Conservation (phyloP, 1,139 yeast genomes). For the Candida mesenterica region DNA sequence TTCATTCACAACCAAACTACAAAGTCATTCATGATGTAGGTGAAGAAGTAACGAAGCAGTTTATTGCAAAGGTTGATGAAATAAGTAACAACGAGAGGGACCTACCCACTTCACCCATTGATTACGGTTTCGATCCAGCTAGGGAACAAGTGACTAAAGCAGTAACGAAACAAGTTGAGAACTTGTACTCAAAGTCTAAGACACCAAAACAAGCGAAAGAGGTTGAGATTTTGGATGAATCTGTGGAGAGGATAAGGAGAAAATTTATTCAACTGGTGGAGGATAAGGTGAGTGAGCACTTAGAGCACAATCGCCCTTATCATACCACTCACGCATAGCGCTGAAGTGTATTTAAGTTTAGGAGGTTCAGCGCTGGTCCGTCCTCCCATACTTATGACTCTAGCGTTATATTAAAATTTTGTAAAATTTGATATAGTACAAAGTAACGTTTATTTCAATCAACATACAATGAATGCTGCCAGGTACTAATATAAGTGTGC, state of each 20-base stretch:
- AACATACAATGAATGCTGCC: too few species aligned
- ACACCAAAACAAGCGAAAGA: slow-evolving; percentile 4
- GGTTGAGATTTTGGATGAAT: slow-evolving; percentile 11
- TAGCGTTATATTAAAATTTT: too few species aligned
- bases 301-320: slow-evolving; percentile 1
- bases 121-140: slow-evolving; percentile 21
- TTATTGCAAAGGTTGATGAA: slow-evolving; percentile 24
- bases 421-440: too few species aligned
- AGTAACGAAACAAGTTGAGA: slow-evolving; percentile 23
- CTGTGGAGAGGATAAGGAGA: slow-evolving; percentile 18
- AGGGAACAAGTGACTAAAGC: slow-evolving; percentile 22
- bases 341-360: background rate
- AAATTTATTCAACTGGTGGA: slow-evolving; percentile 23
- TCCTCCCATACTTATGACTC: too few species aligned
- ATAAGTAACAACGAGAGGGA: slow-evolving; percentile 8
- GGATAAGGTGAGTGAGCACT: slow-evolving; percentile 18
- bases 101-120: too few species aligned
- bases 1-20: slow-evolving; percentile 11
- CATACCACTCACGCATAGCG: background rate
- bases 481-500: too few species aligned
- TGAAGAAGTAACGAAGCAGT: slow-evolving; percentile 24
- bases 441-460: too few species aligned
- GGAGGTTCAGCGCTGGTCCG: too few species aligned
- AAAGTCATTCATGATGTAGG: slow-evolving; percentile 25
- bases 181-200: slow-evolving; percentile 4